Evolutionary conservation across 1,284 basidiomycete genomes (phyloP).

Genomic region (Prillingera fragicola): DNA sequence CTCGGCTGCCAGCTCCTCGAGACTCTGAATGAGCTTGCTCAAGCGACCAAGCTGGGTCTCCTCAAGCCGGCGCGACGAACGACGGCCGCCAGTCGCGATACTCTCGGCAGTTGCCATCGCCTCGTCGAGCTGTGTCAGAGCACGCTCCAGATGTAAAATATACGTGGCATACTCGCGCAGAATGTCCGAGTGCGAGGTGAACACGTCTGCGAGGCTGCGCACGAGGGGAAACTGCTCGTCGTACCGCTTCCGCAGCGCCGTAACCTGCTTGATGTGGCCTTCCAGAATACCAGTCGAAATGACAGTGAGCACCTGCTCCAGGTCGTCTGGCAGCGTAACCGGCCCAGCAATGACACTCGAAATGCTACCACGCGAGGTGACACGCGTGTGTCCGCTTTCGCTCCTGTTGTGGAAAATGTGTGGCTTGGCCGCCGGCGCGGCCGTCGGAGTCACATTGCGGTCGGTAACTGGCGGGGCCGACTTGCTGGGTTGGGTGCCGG

Average conservation of each 20-base stretch:
- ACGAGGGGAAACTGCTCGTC: constrained; percentile 91
- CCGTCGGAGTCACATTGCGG: too few species aligned
- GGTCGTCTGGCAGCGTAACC: constrained; percentile 69
- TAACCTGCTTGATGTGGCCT: constrained; percentile 75
- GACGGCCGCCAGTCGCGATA: constrained; percentile 67
- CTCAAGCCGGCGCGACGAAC: constrained; percentile 17
- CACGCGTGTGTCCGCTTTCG: constrained; percentile 6
- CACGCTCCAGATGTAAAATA: constrained; percentile 82
- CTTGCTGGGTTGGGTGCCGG: too few species aligned
- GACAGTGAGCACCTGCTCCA: constrained; percentile 76
- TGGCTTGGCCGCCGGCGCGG: too few species aligned
- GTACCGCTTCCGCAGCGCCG: constrained; percentile 75
- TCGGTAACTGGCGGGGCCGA: too few species aligned
- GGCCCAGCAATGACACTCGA: constrained; percentile 8
- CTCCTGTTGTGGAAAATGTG: background rate
- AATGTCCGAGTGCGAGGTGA: constrained; percentile 85
- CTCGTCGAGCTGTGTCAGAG: constrained; percentile 77
- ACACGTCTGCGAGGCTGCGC: constrained; percentile 83
- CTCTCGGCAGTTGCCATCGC: constrained; percentile 51
- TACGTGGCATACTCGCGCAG: constrained; percentile 86
- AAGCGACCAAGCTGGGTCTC: constrained; percentile 17
- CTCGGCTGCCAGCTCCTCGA: constrained; percentile 73
- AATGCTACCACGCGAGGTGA: constrained; percentile 19
- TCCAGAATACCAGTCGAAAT: constrained; percentile 76
- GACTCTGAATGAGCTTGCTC: constrained; percentile 44